These are phyloP conservation scores for Kodamaea suecica DNA, from an alignment of 1,139 yeast species.

Conservation along the genomic window DNA sequence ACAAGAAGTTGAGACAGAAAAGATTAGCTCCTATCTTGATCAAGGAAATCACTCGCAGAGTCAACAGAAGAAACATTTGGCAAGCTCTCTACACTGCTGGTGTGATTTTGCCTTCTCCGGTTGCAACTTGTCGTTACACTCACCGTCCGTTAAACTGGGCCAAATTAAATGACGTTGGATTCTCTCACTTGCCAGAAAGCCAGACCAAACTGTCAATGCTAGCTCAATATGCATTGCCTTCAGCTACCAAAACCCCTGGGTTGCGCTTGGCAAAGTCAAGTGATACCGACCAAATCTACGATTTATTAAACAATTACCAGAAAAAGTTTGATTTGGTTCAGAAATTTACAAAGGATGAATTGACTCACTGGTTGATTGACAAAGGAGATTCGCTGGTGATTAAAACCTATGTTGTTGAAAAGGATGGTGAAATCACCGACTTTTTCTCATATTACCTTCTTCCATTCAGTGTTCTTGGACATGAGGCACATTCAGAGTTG, in stretches of 20 bases:
- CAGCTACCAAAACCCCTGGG: conserved; percentile 53
- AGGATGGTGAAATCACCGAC: conserved; percentile 72
- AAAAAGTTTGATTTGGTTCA: conserved; percentile 71
- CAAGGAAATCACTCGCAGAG: conserved; percentile 91
- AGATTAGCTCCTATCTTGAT: conserved; percentile 92
- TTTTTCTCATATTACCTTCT: conserved; percentile 85
- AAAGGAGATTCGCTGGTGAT: conserved; percentile 47
- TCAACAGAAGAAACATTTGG: conserved; percentile 82
- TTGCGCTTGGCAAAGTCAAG: conserved; percentile 58
- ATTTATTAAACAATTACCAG: conserved; percentile 60
- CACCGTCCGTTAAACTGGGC: conserved; percentile 95
- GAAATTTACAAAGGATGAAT: conserved; percentile 64
- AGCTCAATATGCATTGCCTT: conserved; percentile 72
- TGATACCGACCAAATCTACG: conserved; percentile 66
- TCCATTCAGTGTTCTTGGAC: conserved; percentile 81
- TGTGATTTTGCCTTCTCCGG: conserved; percentile 84
- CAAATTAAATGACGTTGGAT: conserved; percentile 86
- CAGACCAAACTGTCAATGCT: conserved; percentile 80
- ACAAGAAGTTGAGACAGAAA: conserved; percentile 89
- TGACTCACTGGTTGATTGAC: conserved; percentile 72
- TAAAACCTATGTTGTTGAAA: conserved; percentile 75
- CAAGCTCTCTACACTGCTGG: conserved; percentile 97
- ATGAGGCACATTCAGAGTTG: conserved; percentile 60
- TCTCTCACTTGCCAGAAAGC: conserved; percentile 72
- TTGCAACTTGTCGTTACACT: conserved; percentile 85